Percentiles rank a stretch among this genome's conserved stretches.
phyloP scores from a whole-genome alignment of 2,329 filamentous ascomycete species.

The Talaromyces sp. region DNA sequence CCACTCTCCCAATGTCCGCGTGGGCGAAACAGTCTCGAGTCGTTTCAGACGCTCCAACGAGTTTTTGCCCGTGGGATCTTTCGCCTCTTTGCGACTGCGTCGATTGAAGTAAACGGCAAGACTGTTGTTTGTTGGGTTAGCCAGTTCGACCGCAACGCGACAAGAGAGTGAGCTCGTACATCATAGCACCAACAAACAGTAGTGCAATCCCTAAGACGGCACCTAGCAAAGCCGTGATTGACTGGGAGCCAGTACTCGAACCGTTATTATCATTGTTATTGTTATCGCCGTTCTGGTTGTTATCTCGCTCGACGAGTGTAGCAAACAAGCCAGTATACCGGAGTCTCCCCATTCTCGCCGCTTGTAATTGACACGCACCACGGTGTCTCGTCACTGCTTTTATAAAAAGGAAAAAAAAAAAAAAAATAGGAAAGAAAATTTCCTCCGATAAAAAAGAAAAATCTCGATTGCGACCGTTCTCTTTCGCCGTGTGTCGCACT shows the following conservation, averaged over 20 bases:
- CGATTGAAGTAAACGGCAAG: slow-evolving; percentile 30
- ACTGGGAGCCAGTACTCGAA: neutral
- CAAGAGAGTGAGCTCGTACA: slow-evolving; percentile 5
- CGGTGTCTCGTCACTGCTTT: neutral
- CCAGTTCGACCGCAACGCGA: neutral
- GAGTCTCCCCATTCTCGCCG: neutral
- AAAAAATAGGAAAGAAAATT: neutral
- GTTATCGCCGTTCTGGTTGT: neutral
- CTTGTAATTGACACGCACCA: neutral
- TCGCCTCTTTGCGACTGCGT: slow-evolving; percentile 15
- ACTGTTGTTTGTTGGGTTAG: slow-evolving; percentile 15
- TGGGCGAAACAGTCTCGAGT: slow-evolving; percentile 31
- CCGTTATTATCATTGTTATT: neutral
- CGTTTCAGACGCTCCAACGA: slow-evolving; percentile 26
- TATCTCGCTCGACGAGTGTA: neutral
- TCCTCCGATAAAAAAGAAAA: neutral
- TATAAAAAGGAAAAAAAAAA: too few relatives aligned
- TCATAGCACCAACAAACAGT: slow-evolving; percentile 8
- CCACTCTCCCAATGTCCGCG: slow-evolving; percentile 32
- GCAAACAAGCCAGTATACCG: neutral
- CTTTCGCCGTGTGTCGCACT: neutral
- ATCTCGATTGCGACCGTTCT: neutral
- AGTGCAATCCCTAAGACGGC: slow-evolving; percentile 9
- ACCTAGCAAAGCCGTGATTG: slow-evolving; percentile 9
- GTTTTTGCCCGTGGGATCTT: slow-evolving; percentile 18